phyloP scores from a whole-genome alignment of 768 basidiomycete species.

The Tremella mesenterica region DNA sequence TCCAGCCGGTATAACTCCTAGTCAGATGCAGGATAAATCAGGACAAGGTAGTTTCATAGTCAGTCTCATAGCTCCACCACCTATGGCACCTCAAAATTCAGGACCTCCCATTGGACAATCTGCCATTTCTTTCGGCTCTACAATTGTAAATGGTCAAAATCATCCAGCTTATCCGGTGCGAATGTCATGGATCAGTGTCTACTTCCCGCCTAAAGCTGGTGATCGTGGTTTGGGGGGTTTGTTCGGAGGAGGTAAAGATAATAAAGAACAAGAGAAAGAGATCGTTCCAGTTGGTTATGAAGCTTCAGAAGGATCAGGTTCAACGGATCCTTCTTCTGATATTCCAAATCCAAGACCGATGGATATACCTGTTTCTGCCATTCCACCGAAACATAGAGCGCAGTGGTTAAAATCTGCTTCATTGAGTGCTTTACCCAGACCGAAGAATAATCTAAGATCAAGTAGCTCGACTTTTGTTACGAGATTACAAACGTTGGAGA shows the following conservation, averaged over 20 bases:
- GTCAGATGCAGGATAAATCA: constrained; percentile 13
- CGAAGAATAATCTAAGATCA: constrained; percentile 84
- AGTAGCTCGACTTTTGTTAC: constrained; percentile 89
- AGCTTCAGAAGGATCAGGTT: constrained; percentile 15
- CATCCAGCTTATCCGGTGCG: constrained; percentile 31
- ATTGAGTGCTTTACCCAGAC: constrained; percentile 49
- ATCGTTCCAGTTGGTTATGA: constrained; percentile 18
- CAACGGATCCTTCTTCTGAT: constrained; percentile 22
- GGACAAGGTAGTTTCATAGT: constrained; percentile 31
- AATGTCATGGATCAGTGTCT: constrained; percentile 36
- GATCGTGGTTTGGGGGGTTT: constrained; percentile 25
- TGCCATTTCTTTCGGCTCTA: constrained; percentile 25
- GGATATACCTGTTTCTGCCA: constrained; percentile 14
- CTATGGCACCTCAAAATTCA: constrained; percentile 5
- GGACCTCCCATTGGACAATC: constrained; percentile 6
- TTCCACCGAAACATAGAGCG: constrained; percentile 19
- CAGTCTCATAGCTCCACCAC: constrained; percentile 15
- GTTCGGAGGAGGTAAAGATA: constrained; percentile 22
- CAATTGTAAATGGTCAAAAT: constrained; percentile 34
- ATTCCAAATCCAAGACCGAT: constrained; percentile 9
- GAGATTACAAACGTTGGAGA: constrained; percentile 71
- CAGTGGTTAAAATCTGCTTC: constrained; percentile 15
- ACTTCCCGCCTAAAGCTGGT: constrained; percentile 29
- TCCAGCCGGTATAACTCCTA: constrained; percentile 13
- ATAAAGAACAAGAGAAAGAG: constrained; percentile 8